A percentile compares a stretch with the other conserved stretches of the same genome.
phyloP scores from a whole-genome alignment of 805 yeast genomes.

The Candida andamanensis region DNA sequence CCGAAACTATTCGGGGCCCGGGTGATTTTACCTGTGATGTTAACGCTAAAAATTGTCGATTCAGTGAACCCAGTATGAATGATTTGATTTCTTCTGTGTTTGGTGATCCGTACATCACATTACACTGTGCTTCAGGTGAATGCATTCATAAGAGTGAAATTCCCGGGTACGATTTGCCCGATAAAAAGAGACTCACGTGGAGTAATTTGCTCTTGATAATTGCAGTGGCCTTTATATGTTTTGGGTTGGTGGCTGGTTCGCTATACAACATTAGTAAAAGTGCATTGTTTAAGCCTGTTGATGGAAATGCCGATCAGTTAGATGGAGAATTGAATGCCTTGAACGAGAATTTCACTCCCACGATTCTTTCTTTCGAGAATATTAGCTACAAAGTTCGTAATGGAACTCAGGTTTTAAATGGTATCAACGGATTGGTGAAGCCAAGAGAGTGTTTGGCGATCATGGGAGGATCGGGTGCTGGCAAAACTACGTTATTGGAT shows the following conservation, averaged over 20 bases:
- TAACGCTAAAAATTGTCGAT: constrained; percentile 55
- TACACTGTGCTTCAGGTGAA: constrained; percentile 81
- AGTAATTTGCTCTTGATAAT: constrained; percentile 44
- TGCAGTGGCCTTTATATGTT: constrained; percentile 39
- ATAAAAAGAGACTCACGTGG: constrained; percentile 38
- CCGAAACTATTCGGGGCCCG: constrained; percentile 88
- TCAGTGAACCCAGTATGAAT: constrained; percentile 95
- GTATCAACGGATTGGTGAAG: constrained; percentile 68
- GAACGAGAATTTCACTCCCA: constrained; percentile 18
- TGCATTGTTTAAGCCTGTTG: constrained; percentile 46
- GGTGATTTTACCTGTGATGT: constrained; percentile 86
- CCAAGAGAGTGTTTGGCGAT: constrained; percentile 92
- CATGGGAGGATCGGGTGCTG: constrained; percentile 99
- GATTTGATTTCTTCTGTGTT: constrained; percentile 83
- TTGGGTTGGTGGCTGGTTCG: constrained; percentile 37
- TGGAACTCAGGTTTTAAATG: constrained; percentile 52
- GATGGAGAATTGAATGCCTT: constrained; percentile 38
- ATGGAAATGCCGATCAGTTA: constrained; percentile 22
- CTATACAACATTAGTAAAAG: constrained; percentile 51
- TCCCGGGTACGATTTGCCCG: constrained; percentile 82
- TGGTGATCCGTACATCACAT: constrained; percentile 88
- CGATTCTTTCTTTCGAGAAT: constrained; percentile 65
- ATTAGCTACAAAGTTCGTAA: constrained; percentile 51
- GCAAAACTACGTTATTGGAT: constrained; percentile 90
- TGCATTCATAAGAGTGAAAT: constrained; percentile 89